These are phyloP conservation scores for Durio zibethinus DNA, from an alignment of 345 rosid genomes.

Conservation along the genomic window DNA sequence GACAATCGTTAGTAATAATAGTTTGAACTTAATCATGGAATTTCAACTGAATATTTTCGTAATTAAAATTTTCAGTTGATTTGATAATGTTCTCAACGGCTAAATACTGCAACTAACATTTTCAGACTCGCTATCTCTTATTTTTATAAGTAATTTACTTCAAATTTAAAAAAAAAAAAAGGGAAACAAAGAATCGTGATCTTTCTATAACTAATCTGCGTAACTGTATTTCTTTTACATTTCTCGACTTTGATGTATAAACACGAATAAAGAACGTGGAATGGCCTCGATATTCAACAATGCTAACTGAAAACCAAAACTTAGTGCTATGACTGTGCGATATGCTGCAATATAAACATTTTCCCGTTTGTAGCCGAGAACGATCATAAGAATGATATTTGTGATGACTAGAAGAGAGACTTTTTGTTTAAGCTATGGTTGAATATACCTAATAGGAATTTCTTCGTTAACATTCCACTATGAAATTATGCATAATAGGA, in stretches of 20 bases:
- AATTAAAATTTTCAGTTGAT: background rate
- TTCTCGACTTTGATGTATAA: background rate
- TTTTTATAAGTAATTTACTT: background rate
- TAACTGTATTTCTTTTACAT: background rate
- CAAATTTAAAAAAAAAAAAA: background rate
- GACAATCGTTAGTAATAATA: background rate
- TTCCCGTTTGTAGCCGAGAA: background rate
- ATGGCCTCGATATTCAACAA: background rate
- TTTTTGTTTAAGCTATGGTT: background rate
- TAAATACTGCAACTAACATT: background rate
- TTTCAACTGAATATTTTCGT: background rate
- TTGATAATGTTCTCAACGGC: slow-evolving; percentile 2
- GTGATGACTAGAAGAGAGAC: background rate
- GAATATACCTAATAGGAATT: background rate
- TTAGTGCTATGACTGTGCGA: background rate
- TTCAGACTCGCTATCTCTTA: background rate
- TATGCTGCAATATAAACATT: background rate
- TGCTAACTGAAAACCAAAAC: background rate
- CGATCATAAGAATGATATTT: background rate
- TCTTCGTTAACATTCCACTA: background rate
- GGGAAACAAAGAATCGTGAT: background rate
- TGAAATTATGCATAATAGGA: background rate
- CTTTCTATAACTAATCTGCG: background rate
- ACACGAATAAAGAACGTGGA: background rate
- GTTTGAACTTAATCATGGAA: slow-evolving; percentile 6